Percentiles rank a stretch among this genome's conserved stretches.
These are phyloP conservation scores for Pseudozyma pruni DNA, from an alignment of 1,284 basidiomycete species.

Conservation along the genomic window DNA sequence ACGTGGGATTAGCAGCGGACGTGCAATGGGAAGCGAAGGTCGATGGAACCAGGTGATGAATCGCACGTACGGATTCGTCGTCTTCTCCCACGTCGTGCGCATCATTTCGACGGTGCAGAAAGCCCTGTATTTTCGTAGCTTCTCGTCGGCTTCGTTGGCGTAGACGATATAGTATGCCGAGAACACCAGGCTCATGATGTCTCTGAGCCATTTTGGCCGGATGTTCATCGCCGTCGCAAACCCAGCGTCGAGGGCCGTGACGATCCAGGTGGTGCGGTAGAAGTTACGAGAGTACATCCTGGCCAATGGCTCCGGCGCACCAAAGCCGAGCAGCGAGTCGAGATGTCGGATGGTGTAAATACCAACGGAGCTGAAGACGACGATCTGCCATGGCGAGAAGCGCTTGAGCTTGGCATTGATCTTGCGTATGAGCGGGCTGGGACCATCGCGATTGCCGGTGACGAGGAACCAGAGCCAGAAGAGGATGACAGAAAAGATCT, in stretches of 20 bases:
- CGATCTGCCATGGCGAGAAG: slow-evolving; percentile 94
- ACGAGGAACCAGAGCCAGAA: slow-evolving; percentile 53
- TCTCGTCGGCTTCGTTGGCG: slow-evolving; percentile 83
- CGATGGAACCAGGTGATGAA: slow-evolving; percentile 75
- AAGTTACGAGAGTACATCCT: slow-evolving; percentile 84
- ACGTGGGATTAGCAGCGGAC: slow-evolving; percentile 82
- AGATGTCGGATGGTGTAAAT: slow-evolving; percentile 87
- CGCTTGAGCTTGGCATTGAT: slow-evolving; percentile 67
- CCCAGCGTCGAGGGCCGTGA: slow-evolving; percentile 86
- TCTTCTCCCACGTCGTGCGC: slow-evolving; percentile 94
- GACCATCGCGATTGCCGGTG: slow-evolving; percentile 49
- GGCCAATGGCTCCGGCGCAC: slow-evolving; percentile 90
- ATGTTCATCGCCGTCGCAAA: slow-evolving; percentile 95
- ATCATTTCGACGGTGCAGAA: slow-evolving; percentile 96
- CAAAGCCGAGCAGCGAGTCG: slow-evolving; percentile 85
- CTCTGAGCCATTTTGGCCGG: slow-evolving; percentile 88
- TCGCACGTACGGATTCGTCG: slow-evolving; percentile 87
- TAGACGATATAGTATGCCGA: slow-evolving; percentile 92
- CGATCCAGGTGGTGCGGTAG: slow-evolving; percentile 96
- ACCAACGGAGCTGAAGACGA: slow-evolving; percentile 83
- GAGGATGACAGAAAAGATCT: slow-evolving; percentile 56
- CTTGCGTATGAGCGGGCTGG: slow-evolving; percentile 36
- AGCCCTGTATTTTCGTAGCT: slow-evolving; percentile 89
- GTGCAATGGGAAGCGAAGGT: slow-evolving; percentile 75
- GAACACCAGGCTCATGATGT: slow-evolving; percentile 76